Conservation (phyloP, 345 rosid species). For the Syzygium oleosum region DNA sequence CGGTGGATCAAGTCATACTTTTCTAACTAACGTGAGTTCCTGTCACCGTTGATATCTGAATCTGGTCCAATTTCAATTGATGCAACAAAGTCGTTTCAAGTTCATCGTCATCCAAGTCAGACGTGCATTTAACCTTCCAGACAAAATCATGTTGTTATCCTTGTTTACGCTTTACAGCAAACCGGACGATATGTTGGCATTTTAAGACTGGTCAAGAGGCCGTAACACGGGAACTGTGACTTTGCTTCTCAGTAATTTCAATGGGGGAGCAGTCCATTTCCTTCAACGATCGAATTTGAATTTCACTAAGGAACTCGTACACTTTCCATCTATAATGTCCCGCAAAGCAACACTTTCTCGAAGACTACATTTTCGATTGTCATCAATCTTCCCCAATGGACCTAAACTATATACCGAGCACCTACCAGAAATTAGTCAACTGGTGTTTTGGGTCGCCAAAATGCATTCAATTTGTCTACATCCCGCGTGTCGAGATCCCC, state of each 20-base stretch:
- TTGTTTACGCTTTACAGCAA: neutral
- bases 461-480: neutral
- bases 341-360: neutral
- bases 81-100: neutral
- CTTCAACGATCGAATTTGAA: neutral
- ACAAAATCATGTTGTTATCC: neutral
- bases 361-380: neutral
- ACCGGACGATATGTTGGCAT: too few relatives aligned
- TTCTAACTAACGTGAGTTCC: neutral
- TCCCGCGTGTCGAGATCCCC: neutral
- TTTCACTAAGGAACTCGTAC: neutral
- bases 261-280: too few relatives aligned
- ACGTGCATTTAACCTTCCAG: neutral
- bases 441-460: neutral
- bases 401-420: neutral
- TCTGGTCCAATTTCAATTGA: neutral
- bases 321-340: neutral
- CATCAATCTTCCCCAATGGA: neutral
- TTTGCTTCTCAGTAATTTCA: neutral
- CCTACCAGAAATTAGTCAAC: neutral
- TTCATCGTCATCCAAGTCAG: neutral
- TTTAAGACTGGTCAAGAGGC: neutral
- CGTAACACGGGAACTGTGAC: neutral
- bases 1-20: neutral
- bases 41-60: neutral